Evolutionary conservation across 1,284 basidiomycete genomes (phyloP), one percentile per base, ranked within the genome.

Genomic region (Cryptococcus sp.): DNA sequence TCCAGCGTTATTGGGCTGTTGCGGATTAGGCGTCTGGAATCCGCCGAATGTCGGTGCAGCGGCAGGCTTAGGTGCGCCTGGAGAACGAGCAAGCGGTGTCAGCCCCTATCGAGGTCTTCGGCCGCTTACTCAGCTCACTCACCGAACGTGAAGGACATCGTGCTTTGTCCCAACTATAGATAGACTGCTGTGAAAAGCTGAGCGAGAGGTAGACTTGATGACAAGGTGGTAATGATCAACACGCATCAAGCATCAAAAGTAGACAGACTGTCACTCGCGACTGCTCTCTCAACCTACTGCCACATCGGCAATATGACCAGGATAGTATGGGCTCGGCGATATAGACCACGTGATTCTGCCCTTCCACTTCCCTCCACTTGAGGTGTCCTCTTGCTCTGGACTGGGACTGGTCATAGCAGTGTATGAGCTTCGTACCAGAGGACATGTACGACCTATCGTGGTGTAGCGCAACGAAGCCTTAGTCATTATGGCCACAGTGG

Each of bases 21-120:
- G 56, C 15, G 58, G 61, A 44, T 60, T 59, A 20, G 53, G 58
- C 6, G 60, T 61, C n/a, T 49, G 46, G 57, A 65, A 65, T 19
- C 62, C 62, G 13, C 60, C 60, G 44, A 65, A 65, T 5, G 57
- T 54, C 15, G 60, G 63, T 50, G 62, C 62, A 16, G 59, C n/a
- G 17, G 63, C 56, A 31, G 59, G 40, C 38, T 55, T 47, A 3
- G 56, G n/a, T 7, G 57, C 45, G 23, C 52, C 56, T 50, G 47
- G 5, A 19, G n/a, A 22, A 16, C 20, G 38, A 25, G 13, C 10
- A 44, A 41, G 44, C 47, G 46, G 35, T 41, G 16, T 40, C 27
- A 35, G 31, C 31, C 8, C 10, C 8, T 35, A 4, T 13, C 2
- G 31, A 2, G 6, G 6, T 25, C 6, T 13, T 49, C 48, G 27